Percentiles rank a stretch among this genome's conserved stretches.
Evolutionary conservation across 345 rosid genomes (phyloP).

Genomic region (Lumnitzera littorea): DNA sequence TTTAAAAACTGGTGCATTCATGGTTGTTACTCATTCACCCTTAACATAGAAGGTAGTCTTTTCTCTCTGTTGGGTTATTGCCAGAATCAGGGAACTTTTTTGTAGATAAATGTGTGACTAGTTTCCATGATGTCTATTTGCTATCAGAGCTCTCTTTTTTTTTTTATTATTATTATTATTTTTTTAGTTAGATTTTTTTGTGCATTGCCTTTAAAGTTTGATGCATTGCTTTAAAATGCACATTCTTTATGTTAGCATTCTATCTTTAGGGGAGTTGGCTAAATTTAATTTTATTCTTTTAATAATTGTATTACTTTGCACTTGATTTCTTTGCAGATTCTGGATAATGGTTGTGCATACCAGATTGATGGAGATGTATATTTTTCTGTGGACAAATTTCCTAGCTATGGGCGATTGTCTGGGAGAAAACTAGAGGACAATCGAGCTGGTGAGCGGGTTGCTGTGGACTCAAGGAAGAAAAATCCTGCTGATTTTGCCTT

Average conservation of each 20-base stretch:
- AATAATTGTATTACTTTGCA: too few relatives aligned
- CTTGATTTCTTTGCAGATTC: slow-evolving; percentile 41
- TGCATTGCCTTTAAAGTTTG: not conserved
- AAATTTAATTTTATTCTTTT: too few relatives aligned
- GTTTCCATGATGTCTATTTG: too few relatives aligned
- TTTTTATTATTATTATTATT: too few relatives aligned
- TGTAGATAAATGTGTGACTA: too few relatives aligned
- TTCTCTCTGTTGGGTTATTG: too few relatives aligned
- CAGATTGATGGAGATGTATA: slow-evolving; percentile 67
- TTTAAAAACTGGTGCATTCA: too few relatives aligned
- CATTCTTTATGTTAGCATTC: not conserved
- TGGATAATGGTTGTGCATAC: slow-evolving; percentile 84
- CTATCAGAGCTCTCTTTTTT: too few relatives aligned
- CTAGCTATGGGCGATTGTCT: slow-evolving; percentile 72
- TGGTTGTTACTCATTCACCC: too few relatives aligned
- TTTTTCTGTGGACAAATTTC: slow-evolving; percentile 72
- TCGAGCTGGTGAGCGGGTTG: slow-evolving; percentile 92
- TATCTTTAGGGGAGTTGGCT: too few relatives aligned
- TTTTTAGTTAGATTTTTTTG: not conserved
- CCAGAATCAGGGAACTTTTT: too few relatives aligned
- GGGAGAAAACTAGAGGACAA: slow-evolving; percentile 86
- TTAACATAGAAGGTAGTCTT: too few relatives aligned
- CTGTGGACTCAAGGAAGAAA: slow-evolving; percentile 80
- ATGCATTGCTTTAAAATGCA: not conserved
- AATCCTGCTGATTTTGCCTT: slow-evolving; percentile 95